Evolutionary conservation across 2,329 filamentous ascomycete genomes (phyloP).

Genomic region (Aphanoascus verrucosus): DNA sequence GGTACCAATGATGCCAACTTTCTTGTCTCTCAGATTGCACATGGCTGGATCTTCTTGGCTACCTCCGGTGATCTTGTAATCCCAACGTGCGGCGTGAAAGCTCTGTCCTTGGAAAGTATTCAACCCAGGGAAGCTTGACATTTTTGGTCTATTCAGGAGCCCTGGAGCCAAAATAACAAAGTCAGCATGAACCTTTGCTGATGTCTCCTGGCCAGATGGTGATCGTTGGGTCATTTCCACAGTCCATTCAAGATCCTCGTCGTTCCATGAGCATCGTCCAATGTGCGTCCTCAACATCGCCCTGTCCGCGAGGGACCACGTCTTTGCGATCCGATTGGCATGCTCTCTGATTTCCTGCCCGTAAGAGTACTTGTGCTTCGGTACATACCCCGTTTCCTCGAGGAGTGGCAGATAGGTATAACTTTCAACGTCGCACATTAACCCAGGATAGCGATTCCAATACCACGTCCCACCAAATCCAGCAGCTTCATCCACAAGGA

Average conservation of each 20-base stretch:
- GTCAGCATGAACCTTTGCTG: slow-evolving; percentile 24
- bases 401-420: slow-evolving; percentile 51
- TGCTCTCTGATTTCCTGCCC: slow-evolving; percentile 41
- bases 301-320: slow-evolving; percentile 34
- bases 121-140: slow-evolving; percentile 36
- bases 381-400: slow-evolving; percentile 35
- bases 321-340: slow-evolving; percentile 35
- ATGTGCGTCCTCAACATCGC: slow-evolving; percentile 41
- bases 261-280: slow-evolving; percentile 39
- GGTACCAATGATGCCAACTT: slow-evolving; percentile 37
- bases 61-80: slow-evolving; percentile 34
- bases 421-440: slow-evolving; percentile 48
- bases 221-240: slow-evolving; percentile 17
- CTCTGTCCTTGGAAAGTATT: slow-evolving; percentile 31
- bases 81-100: slow-evolving; percentile 38
- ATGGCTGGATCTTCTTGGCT: slow-evolving; percentile 20
- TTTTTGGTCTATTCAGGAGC: slow-evolving; percentile 35
- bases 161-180: slow-evolving; percentile 35
- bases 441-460: slow-evolving; percentile 41
- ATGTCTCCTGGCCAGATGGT: background rate
- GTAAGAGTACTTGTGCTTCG: slow-evolving; percentile 38
- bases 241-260: slow-evolving; percentile 26
- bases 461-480: slow-evolving; percentile 42
- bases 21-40: slow-evolving; percentile 31
- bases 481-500: slow-evolving; percentile 32